Conservation (phyloP, 768 basidiomycete species). For the Phanerodontia chrysosporium region DNA sequence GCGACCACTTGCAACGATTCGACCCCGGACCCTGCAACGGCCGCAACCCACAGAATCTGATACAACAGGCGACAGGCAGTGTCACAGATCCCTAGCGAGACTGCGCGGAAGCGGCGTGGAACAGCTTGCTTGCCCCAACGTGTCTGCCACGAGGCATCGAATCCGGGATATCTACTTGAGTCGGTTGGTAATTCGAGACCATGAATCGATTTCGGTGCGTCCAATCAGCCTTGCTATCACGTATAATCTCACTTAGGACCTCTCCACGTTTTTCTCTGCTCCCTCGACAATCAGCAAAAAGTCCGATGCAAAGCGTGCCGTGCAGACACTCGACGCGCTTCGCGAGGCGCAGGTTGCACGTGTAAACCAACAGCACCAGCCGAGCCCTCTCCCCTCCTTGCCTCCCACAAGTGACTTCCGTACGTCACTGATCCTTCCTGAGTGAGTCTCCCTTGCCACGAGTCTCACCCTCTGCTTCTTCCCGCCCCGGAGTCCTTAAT, state of each 20-base stretch:
- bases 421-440: conserved; percentile 80
- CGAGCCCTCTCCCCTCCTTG: conserved; percentile 48
- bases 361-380: conserved; percentile 16
- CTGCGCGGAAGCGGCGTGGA: conserved; percentile 7
- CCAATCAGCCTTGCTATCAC: conserved; percentile 10
- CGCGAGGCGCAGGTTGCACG: conserved; percentile 17
- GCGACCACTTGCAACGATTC: conserved; percentile 16
- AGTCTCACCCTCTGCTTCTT: conserved; percentile 15
- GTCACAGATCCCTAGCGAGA: background rate
- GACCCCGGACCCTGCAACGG: conserved; percentile 10
- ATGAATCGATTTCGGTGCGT: conserved; percentile 84
- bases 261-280: conserved; percentile 19
- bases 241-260: background rate
- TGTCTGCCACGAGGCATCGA: conserved; percentile 59
- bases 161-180: conserved; percentile 16
- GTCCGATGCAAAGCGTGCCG: conserved; percentile 61
- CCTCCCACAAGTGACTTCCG: conserved; percentile 76
- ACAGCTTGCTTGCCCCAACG: conserved; percentile 39
- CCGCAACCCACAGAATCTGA: conserved; percentile 3
- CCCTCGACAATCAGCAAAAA: conserved; percentile 53
- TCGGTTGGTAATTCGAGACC: conserved; percentile 13
- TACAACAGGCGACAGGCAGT: background rate
- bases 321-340: conserved; percentile 29
- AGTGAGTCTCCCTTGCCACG: conserved; percentile 45
- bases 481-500: conserved; percentile 12